Base-by-base conservation (phyloP, 2,329 filamentous ascomycete species). In the Alternaria atra region DNA sequence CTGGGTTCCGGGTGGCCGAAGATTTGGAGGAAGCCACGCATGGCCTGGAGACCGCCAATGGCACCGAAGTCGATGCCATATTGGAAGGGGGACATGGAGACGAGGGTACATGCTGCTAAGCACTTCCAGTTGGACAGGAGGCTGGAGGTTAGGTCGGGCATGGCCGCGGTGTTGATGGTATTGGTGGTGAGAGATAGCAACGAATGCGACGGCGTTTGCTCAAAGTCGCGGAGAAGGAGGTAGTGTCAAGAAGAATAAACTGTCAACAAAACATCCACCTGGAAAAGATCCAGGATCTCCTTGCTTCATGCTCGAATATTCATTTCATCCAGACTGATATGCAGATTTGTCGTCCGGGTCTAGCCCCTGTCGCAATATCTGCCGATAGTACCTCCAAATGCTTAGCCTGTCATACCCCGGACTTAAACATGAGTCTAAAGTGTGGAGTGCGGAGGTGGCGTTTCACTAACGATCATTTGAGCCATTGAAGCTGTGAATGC, bases 51-150 rank as follows among this genome's bases (percentile, higher is more conserved):
- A 39, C 83, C 82, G 27, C 82, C 82, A 51, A 85, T 85, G 23
- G 84, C 72, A 23, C 83, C 83, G 65, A 85, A 85, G 63, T 85
- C 82, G 43, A 84, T 73, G 29, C 84, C 84, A 69, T 85, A 85
- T 60, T 85, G 84, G 62, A 85, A 85, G 0, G 83, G 82, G 23
- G 80, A 82, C 71, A 85, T 79, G 4, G 82, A 80, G 15, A 85
- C 78, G 0, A 85, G 71, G 0, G 81, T 81, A 58, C 83, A 84
- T 23, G 83, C 83, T 6, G 81, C 27, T 42, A 84, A 77, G 63
- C 81, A 83, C 67, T 80, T 81, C 81, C 82, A 83, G 60, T 84
- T 81, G 64, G 76, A 76, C 27, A 71, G 72, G 15, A 81, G 73
- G 13, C 72, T 65, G 2, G 61, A 70, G n/a, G 68, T 71, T 25